These are phyloP conservation scores for Fusarium secorum DNA, from an alignment of 2,329 filamentous ascomycete genomes.

Conservation along the genomic window DNA sequence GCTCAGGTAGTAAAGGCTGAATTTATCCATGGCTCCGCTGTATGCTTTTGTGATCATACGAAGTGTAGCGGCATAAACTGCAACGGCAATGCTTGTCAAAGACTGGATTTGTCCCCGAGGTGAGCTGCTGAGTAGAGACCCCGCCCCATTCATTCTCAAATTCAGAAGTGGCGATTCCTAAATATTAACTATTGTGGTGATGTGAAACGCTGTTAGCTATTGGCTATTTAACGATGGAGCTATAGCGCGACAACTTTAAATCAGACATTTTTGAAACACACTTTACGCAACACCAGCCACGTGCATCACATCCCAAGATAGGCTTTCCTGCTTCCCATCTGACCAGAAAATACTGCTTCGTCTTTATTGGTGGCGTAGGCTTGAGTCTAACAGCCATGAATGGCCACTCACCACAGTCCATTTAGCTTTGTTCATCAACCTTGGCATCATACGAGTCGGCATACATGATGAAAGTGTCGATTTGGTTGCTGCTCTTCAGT, in stretches of 20 bases:
- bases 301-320: neutral
- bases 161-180: accelerated
- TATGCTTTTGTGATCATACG: neutral
- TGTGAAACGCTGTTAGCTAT: neutral
- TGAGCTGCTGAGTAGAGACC: neutral
- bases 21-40: neutral
- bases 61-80: neutral
- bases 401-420: neutral
- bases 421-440: neutral
- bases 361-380: neutral
- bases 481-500: neutral
- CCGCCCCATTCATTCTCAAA: accelerated
- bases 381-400: neutral
- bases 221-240: neutral
- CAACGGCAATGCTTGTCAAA: accelerated
- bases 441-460: neutral
- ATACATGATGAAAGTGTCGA: neutral
- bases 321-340: accelerated
- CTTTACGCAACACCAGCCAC: neutral
- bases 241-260: neutral
- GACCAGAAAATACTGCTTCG: neutral
- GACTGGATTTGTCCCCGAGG: neutral
- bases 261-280: neutral
- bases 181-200: neutral
- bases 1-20: accelerated